Evolutionary conservation across 2,329 filamentous ascomycete genomes (phyloP).

Genomic region (Penicillium fuscoglaucum): DNA sequence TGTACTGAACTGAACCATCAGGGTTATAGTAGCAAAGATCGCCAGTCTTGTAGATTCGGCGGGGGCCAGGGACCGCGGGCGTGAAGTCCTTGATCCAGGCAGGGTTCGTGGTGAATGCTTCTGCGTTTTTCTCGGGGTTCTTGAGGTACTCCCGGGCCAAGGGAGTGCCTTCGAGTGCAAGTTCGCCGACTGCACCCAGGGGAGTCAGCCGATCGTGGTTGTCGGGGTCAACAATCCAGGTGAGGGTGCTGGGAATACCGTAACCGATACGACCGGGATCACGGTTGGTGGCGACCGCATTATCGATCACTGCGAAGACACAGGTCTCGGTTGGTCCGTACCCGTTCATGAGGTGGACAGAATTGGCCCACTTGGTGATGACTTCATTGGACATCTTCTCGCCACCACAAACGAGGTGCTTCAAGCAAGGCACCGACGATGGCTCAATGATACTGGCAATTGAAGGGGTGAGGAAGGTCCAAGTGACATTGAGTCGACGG

Average conservation of each 20-base stretch:
- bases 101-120: constrained; percentile 32
- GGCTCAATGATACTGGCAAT: constrained; percentile 45
- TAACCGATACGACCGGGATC: constrained; percentile 30
- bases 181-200: constrained; percentile 38
- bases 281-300: constrained; percentile 28
- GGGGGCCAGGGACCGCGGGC: constrained; percentile 7
- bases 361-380: constrained; percentile 64
- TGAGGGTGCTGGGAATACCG: constrained; percentile 29
- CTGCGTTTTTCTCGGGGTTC: constrained; percentile 37
- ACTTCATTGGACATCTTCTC: constrained; percentile 71
- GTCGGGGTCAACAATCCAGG: constrained; percentile 39
- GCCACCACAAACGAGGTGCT: constrained; percentile 47
- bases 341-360: constrained; percentile 40
- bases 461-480: constrained; percentile 49
- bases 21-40: constrained; percentile 36
- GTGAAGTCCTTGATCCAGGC: constrained; percentile 28
- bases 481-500: constrained; percentile 52
- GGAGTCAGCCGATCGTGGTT: constrained; percentile 37
- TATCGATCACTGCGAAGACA: constrained; percentile 35
- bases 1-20: constrained; percentile 37
- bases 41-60: constrained; percentile 34
- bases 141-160: constrained; percentile 45
- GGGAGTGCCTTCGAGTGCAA: constrained; percentile 41
- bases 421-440: constrained; percentile 42
- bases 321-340: constrained; percentile 43